Base-by-base conservation (phyloP, 345 rosid species). In the Eucalyptus globulus region DNA sequence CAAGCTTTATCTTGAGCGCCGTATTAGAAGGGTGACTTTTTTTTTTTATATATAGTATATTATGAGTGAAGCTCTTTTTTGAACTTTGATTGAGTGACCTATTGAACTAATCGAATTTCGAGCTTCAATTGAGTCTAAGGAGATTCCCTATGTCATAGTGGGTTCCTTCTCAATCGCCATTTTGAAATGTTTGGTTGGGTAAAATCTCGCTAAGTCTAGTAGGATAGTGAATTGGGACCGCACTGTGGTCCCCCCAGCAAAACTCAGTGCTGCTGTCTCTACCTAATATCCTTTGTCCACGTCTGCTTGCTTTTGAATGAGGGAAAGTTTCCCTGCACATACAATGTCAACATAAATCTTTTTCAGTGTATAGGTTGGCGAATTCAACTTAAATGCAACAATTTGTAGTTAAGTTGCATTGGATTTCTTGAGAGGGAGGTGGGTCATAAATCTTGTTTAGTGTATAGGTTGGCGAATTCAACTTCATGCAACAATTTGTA, bases 361-460 rank as follows among this genome's bases (percentile, higher is more conserved):
- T 40, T 72, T 34, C 11, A 34, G 22, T 72, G 21, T 2, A 17
- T 17, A 9, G 44, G 45, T 72, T 3, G 81, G 14, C 7, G 44
- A 62, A 19, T 34, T 69, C 80, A 15, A 69, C 80, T 67, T 67
- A 31, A 19, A 17, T 17, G 44, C 81, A 72, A 72, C 11, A 34
- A 10, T 72, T 17, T 34, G 81, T 72, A 19, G 81, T 50, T 34
- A n/a, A 62, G 34, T 49, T 34, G 58, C 26, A 1, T 72, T 69
- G 45, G 45, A 49, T 54, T 86, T 88, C 34, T 54, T 67, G 40
- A 29, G 27, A 97, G 99, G 99, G 99, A 91, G 99, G 99, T 89
- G 40, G 26, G 3, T 9, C 44, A 69, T 69, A 34, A 69, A 69
- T 69, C 21, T 69, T 69, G 24, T 69, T 31, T 5, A 34, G 22